Conservation (phyloP, 73 alveolate genomes). For the Paramecium caudatum region DNA sequence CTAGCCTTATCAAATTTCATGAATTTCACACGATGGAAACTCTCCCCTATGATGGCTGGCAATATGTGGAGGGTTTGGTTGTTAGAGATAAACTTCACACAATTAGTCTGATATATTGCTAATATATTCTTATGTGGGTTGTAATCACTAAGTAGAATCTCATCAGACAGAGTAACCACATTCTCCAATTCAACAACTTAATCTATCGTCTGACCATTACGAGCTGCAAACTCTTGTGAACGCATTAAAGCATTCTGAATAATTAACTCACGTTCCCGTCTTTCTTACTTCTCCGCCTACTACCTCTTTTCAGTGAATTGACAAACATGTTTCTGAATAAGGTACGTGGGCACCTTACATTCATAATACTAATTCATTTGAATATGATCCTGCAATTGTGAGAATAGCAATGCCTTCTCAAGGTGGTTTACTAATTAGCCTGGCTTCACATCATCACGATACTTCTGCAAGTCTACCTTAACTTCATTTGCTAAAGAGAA, state of each 20-base stretch:
- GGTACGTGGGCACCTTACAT: slow-evolving; percentile 46
- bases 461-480: background rate
- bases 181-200: slow-evolving; percentile 23
- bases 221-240: slow-evolving; percentile 29
- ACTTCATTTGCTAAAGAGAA: slow-evolving; percentile 25
- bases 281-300: slow-evolving; percentile 29
- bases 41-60: slow-evolving; percentile 60
- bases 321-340: slow-evolving; percentile 58
- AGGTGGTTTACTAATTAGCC: slow-evolving; percentile 37
- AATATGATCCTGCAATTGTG: slow-evolving; percentile 58
- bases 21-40: slow-evolving; percentile 13
- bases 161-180: background rate
- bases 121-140: slow-evolving; percentile 11
- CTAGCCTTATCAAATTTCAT: slow-evolving; percentile 61
- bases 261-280: slow-evolving; percentile 45
- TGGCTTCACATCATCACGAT: slow-evolving; percentile 53
- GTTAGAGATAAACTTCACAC: slow-evolving; percentile 29
- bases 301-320: slow-evolving; percentile 46
- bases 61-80: background rate
- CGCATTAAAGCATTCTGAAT: slow-evolving; percentile 55
- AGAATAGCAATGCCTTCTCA: slow-evolving; percentile 51
- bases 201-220: slow-evolving; percentile 51
- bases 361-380: slow-evolving; percentile 58
- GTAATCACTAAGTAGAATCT: slow-evolving; percentile 18
- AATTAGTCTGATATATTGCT: slow-evolving; percentile 45